Conservation (phyloP, 441 rosid genomes). For the Biscutella laevigata region DNA sequence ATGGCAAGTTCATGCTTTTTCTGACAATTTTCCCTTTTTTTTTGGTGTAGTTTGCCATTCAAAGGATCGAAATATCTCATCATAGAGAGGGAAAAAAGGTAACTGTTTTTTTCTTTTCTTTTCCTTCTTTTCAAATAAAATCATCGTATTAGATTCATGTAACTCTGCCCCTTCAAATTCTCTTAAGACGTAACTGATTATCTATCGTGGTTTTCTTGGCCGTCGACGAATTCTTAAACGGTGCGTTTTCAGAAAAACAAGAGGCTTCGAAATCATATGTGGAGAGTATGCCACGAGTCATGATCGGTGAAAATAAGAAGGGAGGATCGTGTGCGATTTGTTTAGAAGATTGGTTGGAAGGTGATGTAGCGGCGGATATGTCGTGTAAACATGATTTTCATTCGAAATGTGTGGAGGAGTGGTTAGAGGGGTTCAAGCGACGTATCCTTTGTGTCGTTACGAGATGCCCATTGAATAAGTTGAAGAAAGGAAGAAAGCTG, state of each 20-base stretch:
- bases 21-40: too few relatives aligned
- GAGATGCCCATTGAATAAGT: conserved; percentile 75
- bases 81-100: too few relatives aligned
- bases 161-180: too few relatives aligned
- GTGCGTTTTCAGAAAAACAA: conserved; percentile 17
- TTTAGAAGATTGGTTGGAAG: conserved; percentile 54
- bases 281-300: conserved; percentile 48
- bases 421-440: conserved; percentile 69
- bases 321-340: conserved; percentile 59
- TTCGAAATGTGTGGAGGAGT: conserved; percentile 58
- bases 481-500: conserved; percentile 29
- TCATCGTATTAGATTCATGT: too few relatives aligned
- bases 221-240: conserved; percentile 24
- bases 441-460: conserved; percentile 77
- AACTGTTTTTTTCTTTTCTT: too few relatives aligned
- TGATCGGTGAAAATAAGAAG: conserved; percentile 28
- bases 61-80: too few relatives aligned
- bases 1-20: too few relatives aligned
- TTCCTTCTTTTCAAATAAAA: too few relatives aligned
- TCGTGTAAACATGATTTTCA: conserved; percentile 82
- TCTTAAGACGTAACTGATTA: too few relatives aligned
- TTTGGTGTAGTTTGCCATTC: too few relatives aligned
- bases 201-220: too few relatives aligned
- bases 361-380: conserved; percentile 63
- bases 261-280: conserved; percentile 66